Base-by-base conservation (phyloP, 208 protist species). In the Wallacemonas sp. region DNA sequence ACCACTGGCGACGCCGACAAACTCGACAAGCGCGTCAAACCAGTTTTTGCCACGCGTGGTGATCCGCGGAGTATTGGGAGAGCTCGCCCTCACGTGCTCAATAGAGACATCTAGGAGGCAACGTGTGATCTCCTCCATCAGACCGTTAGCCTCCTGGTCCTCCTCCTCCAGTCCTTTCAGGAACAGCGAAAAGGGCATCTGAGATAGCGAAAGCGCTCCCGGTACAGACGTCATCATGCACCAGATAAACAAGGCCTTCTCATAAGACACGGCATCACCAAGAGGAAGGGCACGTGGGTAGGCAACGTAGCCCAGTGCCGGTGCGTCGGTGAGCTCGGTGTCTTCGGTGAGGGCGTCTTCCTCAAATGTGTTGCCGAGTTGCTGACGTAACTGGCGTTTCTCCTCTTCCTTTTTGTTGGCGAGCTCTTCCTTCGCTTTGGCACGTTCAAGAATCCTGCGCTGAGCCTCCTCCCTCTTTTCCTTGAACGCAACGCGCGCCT, bases 101-200 rank as follows among this genome's bases (percentile, higher is more conserved):
- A 93, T 76, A 2, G 58, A 62, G 17, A 91, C 73, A 12, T 86
- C 79, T 2, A 93, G 44, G 47, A 93, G 49, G 28, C 80, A 82
- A 26, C 46, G 63, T 11, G 73, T 79, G 62, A 93, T 64, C 66
- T 96, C 90, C 61, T 92, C 85, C 82, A 96, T 96, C 22, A 96
- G 72, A 0, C 83, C 83, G 61, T 96, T 93, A 9, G 60, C 72
- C 41, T 74, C 70, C 60, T 89, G 70, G 19, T 90, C 79, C 38
- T 90, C 75, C 39, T 78, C 72, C 12, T 75, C 22, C 26, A 96
- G 49, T 9, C 80, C 82, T 46, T 84, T 88, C 9, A 92, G 21
- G 75, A 96, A 96, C 8, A 82, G 65, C 19, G 46, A 59, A 58
- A 96, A 94, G 24, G 76, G 72, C 86, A 94, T 94, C 63, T 89